Evolutionary conservation across 139 green algal species (phyloP).

Genomic region (Edaphochlamys debaryana): DNA sequence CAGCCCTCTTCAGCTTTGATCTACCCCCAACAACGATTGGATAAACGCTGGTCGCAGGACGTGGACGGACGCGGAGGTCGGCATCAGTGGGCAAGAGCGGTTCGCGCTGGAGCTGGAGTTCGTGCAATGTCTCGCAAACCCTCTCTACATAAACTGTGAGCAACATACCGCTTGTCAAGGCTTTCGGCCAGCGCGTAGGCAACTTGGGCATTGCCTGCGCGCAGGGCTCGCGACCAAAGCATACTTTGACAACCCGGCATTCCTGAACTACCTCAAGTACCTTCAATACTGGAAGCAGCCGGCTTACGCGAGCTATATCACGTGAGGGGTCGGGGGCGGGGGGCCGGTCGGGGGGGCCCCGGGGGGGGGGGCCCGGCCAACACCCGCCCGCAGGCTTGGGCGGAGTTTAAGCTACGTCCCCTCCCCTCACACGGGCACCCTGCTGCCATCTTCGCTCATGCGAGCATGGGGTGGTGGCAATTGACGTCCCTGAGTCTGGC

Average conservation of each 20-base stretch:
- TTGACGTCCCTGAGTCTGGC: too few species aligned
- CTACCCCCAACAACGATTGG: too few species aligned
- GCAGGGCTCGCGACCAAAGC: constrained; percentile 89
- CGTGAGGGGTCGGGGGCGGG: constrained; percentile 70
- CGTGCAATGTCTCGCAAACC: constrained; percentile 91
- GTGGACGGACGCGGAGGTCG: constrained; percentile 35
- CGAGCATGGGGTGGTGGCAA: too few species aligned
- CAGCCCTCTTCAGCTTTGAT: too few species aligned
- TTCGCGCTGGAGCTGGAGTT: constrained; percentile 96
- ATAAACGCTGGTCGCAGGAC: constrained; percentile 5
- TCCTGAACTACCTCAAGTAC: constrained; percentile 93
- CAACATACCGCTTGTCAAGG: not conserved
- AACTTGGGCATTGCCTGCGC: too few species aligned
- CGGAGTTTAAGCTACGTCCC: not conserved
- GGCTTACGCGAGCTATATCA: constrained; percentile 82
- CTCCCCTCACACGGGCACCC: too few species aligned
- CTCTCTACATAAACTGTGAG: constrained; percentile 94
- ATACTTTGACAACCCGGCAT: constrained; percentile 86
- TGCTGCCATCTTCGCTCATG: too few species aligned
- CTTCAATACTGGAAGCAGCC: constrained; percentile 92
- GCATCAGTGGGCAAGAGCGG: constrained; percentile 53
- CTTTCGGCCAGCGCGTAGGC: too few species aligned
- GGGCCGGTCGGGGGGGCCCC: not conserved
- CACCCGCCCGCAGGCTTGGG: too few species aligned
- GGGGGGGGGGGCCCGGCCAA: too few species aligned